Evolutionary conservation across 2,329 filamentous ascomycete species (phyloP).

Genomic region (Colletotrichum tabaci): DNA sequence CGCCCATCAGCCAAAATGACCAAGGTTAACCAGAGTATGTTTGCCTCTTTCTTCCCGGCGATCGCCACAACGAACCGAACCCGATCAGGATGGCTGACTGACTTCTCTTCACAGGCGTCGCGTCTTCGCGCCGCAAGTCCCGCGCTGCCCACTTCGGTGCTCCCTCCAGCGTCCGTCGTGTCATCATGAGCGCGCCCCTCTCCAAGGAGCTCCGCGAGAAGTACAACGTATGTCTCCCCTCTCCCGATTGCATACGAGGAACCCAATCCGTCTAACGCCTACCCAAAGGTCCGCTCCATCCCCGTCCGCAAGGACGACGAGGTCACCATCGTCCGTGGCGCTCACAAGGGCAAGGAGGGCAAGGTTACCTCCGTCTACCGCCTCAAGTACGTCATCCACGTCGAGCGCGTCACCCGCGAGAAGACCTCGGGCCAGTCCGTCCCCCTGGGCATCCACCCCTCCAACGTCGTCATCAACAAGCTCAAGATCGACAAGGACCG

Average conservation of each 20-base stretch:
- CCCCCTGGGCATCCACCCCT: slow-evolving; percentile 93
- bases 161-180: slow-evolving; percentile 92
- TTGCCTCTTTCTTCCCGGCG: neutral
- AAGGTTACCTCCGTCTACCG: slow-evolving; percentile 98
- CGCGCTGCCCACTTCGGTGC: slow-evolving; percentile 98
- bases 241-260: neutral
- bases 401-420: slow-evolving; percentile 96
- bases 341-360: slow-evolving; percentile 98
- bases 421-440: slow-evolving; percentile 98
- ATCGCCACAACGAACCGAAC: slow-evolving; percentile 8
- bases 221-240: slow-evolving; percentile 85
- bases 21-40: slow-evolving; percentile 76
- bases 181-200: slow-evolving; percentile 96
- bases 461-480: slow-evolving; percentile 98
- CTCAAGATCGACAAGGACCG: slow-evolving; percentile 98
- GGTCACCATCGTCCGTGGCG: slow-evolving; percentile 91
- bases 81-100: slow-evolving; percentile 42
- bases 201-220: slow-evolving; percentile 98
- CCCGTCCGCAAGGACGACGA: slow-evolving; percentile 98
- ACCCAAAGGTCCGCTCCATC: slow-evolving; percentile 87
- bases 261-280: neutral
- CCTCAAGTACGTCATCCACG: slow-evolving; percentile 97
- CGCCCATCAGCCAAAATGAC: slow-evolving; percentile 70
- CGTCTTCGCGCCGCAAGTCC: slow-evolving; percentile 96
- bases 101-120: slow-evolving; percentile 63